Percentiles rank a stretch among this genome's conserved stretches.
Evolutionary conservation across 2,329 filamentous ascomycete genomes (phyloP).

Genomic region (Colletotrichum tofieldiae): DNA sequence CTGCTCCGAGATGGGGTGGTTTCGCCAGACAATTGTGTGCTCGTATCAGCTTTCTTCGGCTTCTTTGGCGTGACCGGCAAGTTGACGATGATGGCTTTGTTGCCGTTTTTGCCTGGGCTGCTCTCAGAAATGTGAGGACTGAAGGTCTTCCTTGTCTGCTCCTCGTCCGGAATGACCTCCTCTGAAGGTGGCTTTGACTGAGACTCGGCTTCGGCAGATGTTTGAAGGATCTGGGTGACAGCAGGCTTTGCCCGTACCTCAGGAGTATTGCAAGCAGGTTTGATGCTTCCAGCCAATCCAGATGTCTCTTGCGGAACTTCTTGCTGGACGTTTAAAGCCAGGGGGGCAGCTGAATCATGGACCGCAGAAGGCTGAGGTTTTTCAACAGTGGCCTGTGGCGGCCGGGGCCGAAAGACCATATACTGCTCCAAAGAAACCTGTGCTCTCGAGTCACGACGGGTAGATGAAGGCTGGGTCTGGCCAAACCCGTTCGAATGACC

Average conservation of each 20-base stretch:
- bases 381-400: neutral
- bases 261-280: neutral
- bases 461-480: neutral
- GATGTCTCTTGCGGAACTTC: neutral
- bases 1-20: neutral
- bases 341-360: neutral
- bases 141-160: neutral
- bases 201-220: constrained; percentile 20
- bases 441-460: neutral
- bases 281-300: neutral
- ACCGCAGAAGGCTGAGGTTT: neutral
- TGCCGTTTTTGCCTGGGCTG: neutral
- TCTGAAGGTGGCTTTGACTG: constrained; percentile 52
- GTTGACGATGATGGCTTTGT: constrained; percentile 24
- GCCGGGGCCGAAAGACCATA: neutral
- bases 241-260: neutral
- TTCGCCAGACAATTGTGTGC: neutral
- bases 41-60: neutral
- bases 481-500: neutral
- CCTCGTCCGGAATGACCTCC: constrained; percentile 45
- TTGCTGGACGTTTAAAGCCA: too few species aligned
- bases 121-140: neutral
- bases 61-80: constrained; percentile 32
- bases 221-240: neutral
- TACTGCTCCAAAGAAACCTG: constrained; percentile 19